phyloP scores from a whole-genome alignment of 495 filamentous ascomycete genomes.

The Geoglossum glabrum region DNA sequence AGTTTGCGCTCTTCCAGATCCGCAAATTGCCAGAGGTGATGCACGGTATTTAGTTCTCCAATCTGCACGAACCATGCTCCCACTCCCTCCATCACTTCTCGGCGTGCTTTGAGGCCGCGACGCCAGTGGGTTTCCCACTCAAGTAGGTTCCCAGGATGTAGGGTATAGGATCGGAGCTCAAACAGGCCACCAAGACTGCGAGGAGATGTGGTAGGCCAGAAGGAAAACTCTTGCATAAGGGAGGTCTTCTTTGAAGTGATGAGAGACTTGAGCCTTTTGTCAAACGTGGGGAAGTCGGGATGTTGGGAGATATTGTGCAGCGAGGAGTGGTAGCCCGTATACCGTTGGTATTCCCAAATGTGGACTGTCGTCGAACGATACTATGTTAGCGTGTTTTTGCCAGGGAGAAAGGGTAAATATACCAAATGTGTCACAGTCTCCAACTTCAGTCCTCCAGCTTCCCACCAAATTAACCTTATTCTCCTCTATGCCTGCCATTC shows the following conservation, averaged over 20 bases:
- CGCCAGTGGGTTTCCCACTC: slow-evolving; percentile 99
- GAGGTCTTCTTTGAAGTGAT: slow-evolving; percentile 72
- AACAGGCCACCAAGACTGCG: slow-evolving; percentile 82
- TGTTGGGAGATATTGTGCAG: slow-evolving; percentile 62
- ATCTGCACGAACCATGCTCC: slow-evolving; percentile 99
- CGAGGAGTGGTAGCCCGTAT: slow-evolving; percentile 86
- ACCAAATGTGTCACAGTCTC: slow-evolving; percentile 96
- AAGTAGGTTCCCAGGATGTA: slow-evolving; percentile 83
- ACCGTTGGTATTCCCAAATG: slow-evolving; percentile 98
- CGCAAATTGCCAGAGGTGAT: slow-evolving; percentile 97
- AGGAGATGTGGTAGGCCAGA: slow-evolving; percentile 91
- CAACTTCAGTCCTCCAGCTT: slow-evolving; percentile 96
- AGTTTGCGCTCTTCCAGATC: slow-evolving; percentile 86
- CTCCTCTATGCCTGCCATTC: slow-evolving; percentile 55
- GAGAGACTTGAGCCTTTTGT: slow-evolving; percentile 55
- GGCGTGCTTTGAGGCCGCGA: slow-evolving; percentile 68
- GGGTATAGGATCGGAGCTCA: slow-evolving; percentile 90
- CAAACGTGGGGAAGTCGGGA: slow-evolving; percentile 64
- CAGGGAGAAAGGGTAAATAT: slow-evolving; percentile 14
- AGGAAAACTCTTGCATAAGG: slow-evolving; percentile 97
- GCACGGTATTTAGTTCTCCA: slow-evolving; percentile 90
- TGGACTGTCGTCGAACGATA: slow-evolving; percentile 43
- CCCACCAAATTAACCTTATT: slow-evolving; percentile 92
- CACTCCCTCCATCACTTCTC: slow-evolving; percentile 96
- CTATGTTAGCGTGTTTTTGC: neutral